phyloP scores from a whole-genome alignment of 352 stramenopile genomes.

The Bremia lactucae region DNA sequence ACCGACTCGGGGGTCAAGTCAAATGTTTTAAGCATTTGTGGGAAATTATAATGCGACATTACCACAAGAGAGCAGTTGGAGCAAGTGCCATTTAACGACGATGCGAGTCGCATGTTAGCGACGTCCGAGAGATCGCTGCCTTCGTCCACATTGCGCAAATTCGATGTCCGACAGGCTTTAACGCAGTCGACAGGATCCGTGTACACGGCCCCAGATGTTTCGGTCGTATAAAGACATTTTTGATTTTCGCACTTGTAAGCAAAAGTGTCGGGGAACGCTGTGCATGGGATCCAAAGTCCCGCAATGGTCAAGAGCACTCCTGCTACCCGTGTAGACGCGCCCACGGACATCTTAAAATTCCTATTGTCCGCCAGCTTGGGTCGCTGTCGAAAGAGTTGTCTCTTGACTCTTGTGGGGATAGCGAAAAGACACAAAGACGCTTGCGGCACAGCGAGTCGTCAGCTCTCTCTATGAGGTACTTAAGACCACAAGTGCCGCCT shows the following conservation, averaged over 20 bases:
- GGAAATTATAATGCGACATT: slow-evolving; percentile 59
- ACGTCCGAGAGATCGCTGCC: slow-evolving; percentile 39
- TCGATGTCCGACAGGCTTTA: slow-evolving; percentile 28
- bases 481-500: slow-evolving; percentile 5
- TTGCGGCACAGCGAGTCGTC: no score
- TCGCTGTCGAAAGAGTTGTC: no score
- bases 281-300: neutral
- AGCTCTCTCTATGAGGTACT: neutral
- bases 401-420: slow-evolving; percentile 6
- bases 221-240: slow-evolving; percentile 38
- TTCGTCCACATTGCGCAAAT: slow-evolving; percentile 34
- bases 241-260: slow-evolving; percentile 38
- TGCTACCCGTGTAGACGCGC: slow-evolving; percentile 3
- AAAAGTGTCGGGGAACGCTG: slow-evolving; percentile 23
- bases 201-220: slow-evolving; percentile 22
- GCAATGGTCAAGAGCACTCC: neutral
- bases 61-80: slow-evolving; percentile 50
- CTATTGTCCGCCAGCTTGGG: slow-evolving; percentile 13
- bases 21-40: slow-evolving; percentile 52
- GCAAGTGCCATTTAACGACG: slow-evolving; percentile 62
- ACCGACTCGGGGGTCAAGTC: slow-evolving; percentile 39
- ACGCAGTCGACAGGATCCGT: slow-evolving; percentile 41
- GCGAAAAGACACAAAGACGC: slow-evolving; percentile 1
- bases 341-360: slow-evolving; percentile 17
- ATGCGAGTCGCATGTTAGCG: slow-evolving; percentile 30